Conservation (phyloP, 2,329 filamentous ascomycete genomes). For the Aureobasidium musti region DNA sequence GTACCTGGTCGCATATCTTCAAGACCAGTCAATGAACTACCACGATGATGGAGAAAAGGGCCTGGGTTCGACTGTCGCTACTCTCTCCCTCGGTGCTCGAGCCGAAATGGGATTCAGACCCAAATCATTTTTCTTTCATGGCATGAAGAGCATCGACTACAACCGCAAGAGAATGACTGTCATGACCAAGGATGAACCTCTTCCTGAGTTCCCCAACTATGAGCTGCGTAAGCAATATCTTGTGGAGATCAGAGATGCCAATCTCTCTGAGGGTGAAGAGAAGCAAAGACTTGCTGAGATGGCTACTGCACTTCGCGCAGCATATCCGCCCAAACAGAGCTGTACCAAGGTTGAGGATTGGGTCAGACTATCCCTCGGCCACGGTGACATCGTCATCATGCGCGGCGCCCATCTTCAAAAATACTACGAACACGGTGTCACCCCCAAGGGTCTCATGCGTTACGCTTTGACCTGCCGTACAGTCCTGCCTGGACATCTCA, state of each 20-base stretch:
- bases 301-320: slow-evolving; percentile 43
- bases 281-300: slow-evolving; percentile 40
- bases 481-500: slow-evolving; percentile 51
- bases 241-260: slow-evolving; percentile 35
- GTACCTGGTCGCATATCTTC: slow-evolving; percentile 64
- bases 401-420: slow-evolving; percentile 61
- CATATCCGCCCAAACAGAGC: slow-evolving; percentile 32
- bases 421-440: slow-evolving; percentile 61
- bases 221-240: slow-evolving; percentile 41
- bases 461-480: slow-evolving; percentile 61
- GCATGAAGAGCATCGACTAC: slow-evolving; percentile 33
- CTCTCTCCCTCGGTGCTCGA: slow-evolving; percentile 60
- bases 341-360: slow-evolving; percentile 35
- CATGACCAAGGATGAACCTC: slow-evolving; percentile 29
- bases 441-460: slow-evolving; percentile 53
- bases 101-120: slow-evolving; percentile 61
- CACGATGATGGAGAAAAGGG: slow-evolving; percentile 68
- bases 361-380: slow-evolving; percentile 55
- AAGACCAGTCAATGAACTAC: slow-evolving; percentile 62
- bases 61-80: slow-evolving; percentile 64
- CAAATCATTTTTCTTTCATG: slow-evolving; percentile 54
- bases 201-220: slow-evolving; percentile 41
- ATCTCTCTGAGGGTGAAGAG: slow-evolving; percentile 33
- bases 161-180: slow-evolving; percentile 33
- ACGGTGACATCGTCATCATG: slow-evolving; percentile 68